Conservation (phyloP, 805 yeast species). For the Ogataea chonburiensis region DNA sequence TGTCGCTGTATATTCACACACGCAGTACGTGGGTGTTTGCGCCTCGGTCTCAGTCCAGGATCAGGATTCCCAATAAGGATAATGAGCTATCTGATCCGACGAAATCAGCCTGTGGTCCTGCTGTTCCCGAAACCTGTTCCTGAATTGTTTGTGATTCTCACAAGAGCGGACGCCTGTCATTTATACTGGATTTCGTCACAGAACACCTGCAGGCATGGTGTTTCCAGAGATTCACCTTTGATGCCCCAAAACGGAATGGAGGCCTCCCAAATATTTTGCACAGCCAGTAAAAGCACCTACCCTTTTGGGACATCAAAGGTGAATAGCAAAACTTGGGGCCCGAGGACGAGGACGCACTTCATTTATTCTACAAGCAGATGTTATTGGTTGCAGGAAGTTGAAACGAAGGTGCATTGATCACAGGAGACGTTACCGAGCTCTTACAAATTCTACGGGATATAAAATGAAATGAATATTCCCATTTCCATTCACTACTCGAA, state of each 20-base stretch:
- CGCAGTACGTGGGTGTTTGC: too few species aligned
- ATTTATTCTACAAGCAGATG: constrained; percentile 4
- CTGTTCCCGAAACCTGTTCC: not conserved
- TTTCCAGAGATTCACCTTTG: constrained; percentile 15
- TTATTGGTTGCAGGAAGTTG: constrained; percentile 17
- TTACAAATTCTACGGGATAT: constrained; percentile 6
- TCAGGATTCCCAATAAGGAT: too few species aligned
- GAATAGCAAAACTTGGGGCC: constrained; percentile 5
- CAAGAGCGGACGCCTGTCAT: too few species aligned
- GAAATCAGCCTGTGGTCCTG: too few species aligned
- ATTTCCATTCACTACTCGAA: too few species aligned
- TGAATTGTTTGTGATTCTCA: constrained; percentile 9
- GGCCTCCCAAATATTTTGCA: constrained; percentile 7
- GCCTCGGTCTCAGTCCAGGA: too few species aligned
- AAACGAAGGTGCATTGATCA: constrained; percentile 7
- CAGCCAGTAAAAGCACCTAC: constrained; percentile 18
- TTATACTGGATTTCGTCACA: too few species aligned
- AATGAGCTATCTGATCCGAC: too few species aligned
- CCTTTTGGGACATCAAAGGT: constrained; percentile 27
- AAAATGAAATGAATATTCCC: constrained; percentile 10
- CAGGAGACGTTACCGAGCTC: not conserved
- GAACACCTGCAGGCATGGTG: too few species aligned
- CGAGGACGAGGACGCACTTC: not conserved
- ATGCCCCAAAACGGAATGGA: constrained; percentile 13
- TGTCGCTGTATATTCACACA: too few species aligned